Conservation (phyloP, 2,329 filamentous ascomycete species). For the Fusarium burgessii region DNA sequence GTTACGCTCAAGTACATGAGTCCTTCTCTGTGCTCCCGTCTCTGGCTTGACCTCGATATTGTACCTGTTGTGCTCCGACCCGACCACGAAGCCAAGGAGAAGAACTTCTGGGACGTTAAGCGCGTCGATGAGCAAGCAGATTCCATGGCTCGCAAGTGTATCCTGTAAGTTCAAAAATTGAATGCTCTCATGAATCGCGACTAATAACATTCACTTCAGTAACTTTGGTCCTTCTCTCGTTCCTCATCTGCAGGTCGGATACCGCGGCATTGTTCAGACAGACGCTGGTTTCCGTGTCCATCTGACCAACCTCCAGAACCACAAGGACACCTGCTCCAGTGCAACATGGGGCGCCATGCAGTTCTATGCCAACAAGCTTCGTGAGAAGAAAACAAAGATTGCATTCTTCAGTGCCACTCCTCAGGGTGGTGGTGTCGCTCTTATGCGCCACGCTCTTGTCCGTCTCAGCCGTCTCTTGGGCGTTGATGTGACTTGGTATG, state of each 20-base stretch:
- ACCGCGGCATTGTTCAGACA: slow-evolving; percentile 76
- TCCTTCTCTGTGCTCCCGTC: slow-evolving; percentile 73
- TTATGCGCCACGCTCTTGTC: slow-evolving; percentile 84
- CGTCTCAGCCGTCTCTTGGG: slow-evolving; percentile 75
- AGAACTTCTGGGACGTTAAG: slow-evolving; percentile 64
- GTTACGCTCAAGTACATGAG: slow-evolving; percentile 68
- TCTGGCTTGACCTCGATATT: slow-evolving; percentile 83
- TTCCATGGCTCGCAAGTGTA: slow-evolving; percentile 82
- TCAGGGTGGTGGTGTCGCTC: slow-evolving; percentile 83
- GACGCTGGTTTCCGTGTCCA: slow-evolving; percentile 74
- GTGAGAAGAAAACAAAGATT: slow-evolving; percentile 72
- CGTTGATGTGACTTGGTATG: slow-evolving; percentile 80
- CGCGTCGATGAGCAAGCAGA: slow-evolving; percentile 85
- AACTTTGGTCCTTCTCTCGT: slow-evolving; percentile 79
- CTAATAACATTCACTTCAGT: slow-evolving; percentile 52
- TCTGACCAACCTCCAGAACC: slow-evolving; percentile 67
- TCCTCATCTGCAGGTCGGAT: slow-evolving; percentile 76
- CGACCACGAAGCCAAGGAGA: slow-evolving; percentile 57
- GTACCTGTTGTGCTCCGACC: slow-evolving; percentile 74
- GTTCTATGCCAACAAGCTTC: slow-evolving; percentile 72
- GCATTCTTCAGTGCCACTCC: slow-evolving; percentile 86
- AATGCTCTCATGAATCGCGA: not conserved
- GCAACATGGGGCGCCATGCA: slow-evolving; percentile 75
- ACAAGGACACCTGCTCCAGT: slow-evolving; percentile 69
- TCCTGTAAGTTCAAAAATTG: slow-evolving; percentile 64